Evolutionary conservation across 192 early-diverging fungal genomes (phyloP), one percentile per base, ranked within the genome.

Genomic region (Mycoemilia scoparia): DNA sequence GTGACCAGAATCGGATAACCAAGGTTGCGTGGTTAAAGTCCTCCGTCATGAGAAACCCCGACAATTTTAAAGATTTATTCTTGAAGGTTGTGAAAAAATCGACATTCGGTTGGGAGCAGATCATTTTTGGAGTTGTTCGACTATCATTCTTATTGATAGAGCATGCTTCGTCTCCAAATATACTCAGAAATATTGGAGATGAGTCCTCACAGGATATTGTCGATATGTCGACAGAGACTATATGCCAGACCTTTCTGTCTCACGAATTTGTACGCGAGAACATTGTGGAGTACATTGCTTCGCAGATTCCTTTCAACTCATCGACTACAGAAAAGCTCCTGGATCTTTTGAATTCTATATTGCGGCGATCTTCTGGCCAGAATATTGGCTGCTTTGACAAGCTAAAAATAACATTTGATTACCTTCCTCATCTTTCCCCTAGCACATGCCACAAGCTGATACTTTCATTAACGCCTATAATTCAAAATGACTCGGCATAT

Each of bases 181-280:
- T 12, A 5, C 19, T 29, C 11, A 18, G 28, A 29, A 8, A 17
- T 29, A 19, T 32, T 11, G 29, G 29, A 21, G 26, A 10, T 21
- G 32, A 39, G n/a, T 45, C 50, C 14, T 30, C 32, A 7, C 32
- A 44, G 29, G 36, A 41, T 22, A 40, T 43, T 2, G 34, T 35
- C 5, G 17, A 16, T 10, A 23, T 53, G 2, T 52, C 49, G 14
- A 27, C 27, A 5, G 29, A 31, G 9, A 35, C 53, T 7, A 40
- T 67, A 34, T 38, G 39, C 14, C 10, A 36, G 3, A 43, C 57
- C 6, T 73, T 57, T 41, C 13, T 45, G 36, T 56, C 61, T 6
- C 80, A 84, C 41, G 63, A 58, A 24, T 70, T 78, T 36, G 71
- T 75, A 31, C 67, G 80, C 13, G 44, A 44, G 11, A 76, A 80